phyloP scores from a whole-genome alignment of 2,329 filamentous ascomycete species.

The Talaromyces atroroseus region DNA sequence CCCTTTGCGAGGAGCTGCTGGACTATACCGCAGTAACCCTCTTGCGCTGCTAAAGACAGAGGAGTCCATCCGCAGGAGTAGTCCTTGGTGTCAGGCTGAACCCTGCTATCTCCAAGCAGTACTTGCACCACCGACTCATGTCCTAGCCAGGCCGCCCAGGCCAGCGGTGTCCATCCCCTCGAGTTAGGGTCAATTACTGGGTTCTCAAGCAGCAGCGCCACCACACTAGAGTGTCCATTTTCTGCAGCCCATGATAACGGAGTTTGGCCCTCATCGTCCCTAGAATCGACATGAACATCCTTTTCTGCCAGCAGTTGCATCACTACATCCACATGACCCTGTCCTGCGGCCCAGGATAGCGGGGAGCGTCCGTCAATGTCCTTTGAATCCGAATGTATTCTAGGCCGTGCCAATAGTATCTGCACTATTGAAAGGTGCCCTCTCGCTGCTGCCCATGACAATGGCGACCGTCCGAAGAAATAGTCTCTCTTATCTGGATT shows the following conservation, averaged over 20 bases:
- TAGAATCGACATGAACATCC: not conserved
- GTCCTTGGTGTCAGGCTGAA: not conserved
- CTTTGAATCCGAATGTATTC: not conserved
- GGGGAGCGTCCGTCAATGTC: slow-evolving; percentile 7
- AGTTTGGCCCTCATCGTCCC: slow-evolving; percentile 1
- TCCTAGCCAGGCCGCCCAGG: slow-evolving; percentile 14
- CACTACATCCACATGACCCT: slow-evolving; percentile 1
- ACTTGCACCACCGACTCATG: slow-evolving; percentile 9
- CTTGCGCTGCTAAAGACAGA: slow-evolving; percentile 11
- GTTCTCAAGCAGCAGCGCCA: not conserved
- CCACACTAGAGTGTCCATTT: not conserved
- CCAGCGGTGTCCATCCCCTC: slow-evolving; percentile 15
- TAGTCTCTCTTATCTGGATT: not conserved
- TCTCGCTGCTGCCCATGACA: too few relatives aligned
- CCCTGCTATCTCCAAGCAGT: not conserved
- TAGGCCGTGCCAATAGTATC: not conserved
- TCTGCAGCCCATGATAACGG: not conserved
- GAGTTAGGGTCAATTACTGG: not conserved
- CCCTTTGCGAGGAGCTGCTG: not conserved
- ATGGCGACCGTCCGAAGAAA: too few relatives aligned
- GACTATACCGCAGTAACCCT: slow-evolving; percentile 1
- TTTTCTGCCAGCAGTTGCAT: not conserved
- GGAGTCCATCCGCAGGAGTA: slow-evolving; percentile 12
- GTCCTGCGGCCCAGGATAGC: slow-evolving; percentile 1
- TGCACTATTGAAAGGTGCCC: not conserved